phyloP scores from a whole-genome alignment of 2,329 filamentous ascomycete genomes.

The Leptosphaerulina australis region DNA sequence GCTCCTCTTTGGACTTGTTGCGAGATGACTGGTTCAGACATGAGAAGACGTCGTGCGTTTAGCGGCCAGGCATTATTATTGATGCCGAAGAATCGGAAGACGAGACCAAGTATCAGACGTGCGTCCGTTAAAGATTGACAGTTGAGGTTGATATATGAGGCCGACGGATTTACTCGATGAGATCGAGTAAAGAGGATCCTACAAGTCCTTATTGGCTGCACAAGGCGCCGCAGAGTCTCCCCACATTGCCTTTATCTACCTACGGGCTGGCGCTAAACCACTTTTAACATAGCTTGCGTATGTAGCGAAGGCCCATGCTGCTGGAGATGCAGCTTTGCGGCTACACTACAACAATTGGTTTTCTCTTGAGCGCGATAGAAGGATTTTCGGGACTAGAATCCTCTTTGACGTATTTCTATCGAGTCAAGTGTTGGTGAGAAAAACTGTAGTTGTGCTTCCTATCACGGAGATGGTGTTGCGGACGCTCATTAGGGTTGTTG shows the following conservation, averaged over 20 bases:
- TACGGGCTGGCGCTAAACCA: constrained; percentile 14
- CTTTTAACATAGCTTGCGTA: constrained; percentile 7
- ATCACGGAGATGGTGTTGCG: constrained; percentile 21
- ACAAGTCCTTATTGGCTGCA: constrained; percentile 23
- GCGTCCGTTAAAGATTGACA: constrained; percentile 10
- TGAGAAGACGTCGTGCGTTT: background rate
- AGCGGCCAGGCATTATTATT: background rate
- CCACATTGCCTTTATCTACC: constrained; percentile 37
- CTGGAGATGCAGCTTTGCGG: constrained; percentile 21
- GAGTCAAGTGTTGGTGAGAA: constrained; percentile 30
- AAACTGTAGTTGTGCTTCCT: constrained; percentile 10
- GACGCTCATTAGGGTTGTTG: constrained; percentile 10
- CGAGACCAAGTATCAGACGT: constrained; percentile 2
- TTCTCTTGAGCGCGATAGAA: constrained; percentile 30
- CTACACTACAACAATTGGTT: constrained; percentile 11
- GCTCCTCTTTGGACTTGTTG: too few species aligned
- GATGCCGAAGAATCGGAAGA: constrained; percentile 7
- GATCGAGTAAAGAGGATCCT: constrained; percentile 35
- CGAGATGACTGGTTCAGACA: background rate
- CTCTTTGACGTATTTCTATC: constrained; percentile 39
- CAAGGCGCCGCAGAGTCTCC: constrained; percentile 19
- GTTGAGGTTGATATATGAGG: constrained; percentile 22
- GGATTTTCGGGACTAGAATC: constrained; percentile 16
- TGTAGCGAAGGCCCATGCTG: constrained; percentile 20
- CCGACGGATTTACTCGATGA: constrained; percentile 35